Conservation (phyloP, 2,329 filamentous ascomycete genomes). For the Phyllosticta citriasiana region DNA sequence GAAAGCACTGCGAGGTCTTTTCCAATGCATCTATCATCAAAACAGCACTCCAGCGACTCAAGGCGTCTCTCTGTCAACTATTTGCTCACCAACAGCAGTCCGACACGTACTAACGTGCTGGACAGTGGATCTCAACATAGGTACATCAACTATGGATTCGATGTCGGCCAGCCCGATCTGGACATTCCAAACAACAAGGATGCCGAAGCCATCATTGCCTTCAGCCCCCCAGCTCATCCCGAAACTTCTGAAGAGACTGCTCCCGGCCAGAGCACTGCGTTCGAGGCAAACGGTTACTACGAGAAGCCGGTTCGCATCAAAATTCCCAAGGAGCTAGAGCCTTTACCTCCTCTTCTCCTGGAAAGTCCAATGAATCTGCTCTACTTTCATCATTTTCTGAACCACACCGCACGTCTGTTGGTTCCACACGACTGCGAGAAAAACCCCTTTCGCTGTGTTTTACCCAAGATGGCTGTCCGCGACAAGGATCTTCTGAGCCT, state of each 20-base stretch:
- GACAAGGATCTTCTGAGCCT: slow-evolving; percentile 66
- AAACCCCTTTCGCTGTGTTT: slow-evolving; percentile 50
- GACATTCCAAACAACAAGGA: slow-evolving; percentile 67
- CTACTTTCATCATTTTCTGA: slow-evolving; percentile 64
- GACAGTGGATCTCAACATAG: slow-evolving; percentile 12
- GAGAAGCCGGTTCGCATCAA: slow-evolving; percentile 56
- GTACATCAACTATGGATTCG: slow-evolving; percentile 53
- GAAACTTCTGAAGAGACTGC: slow-evolving; percentile 23
- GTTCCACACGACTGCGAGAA: slow-evolving; percentile 52
- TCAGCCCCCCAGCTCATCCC: slow-evolving; percentile 21
- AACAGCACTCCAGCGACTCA: slow-evolving; percentile 32
- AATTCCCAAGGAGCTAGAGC: slow-evolving; percentile 47
- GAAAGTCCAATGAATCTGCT: slow-evolving; percentile 74
- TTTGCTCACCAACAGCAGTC: slow-evolving; percentile 33
- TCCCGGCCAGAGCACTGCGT: slow-evolving; percentile 39
- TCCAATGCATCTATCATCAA: slow-evolving; percentile 16
- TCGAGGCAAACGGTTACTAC: slow-evolving; percentile 58
- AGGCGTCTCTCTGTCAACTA: slow-evolving; percentile 57
- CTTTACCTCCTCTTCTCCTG: slow-evolving; percentile 46
- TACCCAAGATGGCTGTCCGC: slow-evolving; percentile 57
- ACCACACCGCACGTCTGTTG: slow-evolving; percentile 64
- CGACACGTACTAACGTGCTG: slow-evolving; percentile 12
- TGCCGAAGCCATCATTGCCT: slow-evolving; percentile 47
- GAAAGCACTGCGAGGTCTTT: slow-evolving; percentile 17
- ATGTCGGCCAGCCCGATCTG: slow-evolving; percentile 58